A percentile compares a stretch with the other conserved stretches of the same genome.
Evolutionary conservation across 2,329 filamentous ascomycete genomes (phyloP).

Genomic region (Lachnellula hyalina): DNA sequence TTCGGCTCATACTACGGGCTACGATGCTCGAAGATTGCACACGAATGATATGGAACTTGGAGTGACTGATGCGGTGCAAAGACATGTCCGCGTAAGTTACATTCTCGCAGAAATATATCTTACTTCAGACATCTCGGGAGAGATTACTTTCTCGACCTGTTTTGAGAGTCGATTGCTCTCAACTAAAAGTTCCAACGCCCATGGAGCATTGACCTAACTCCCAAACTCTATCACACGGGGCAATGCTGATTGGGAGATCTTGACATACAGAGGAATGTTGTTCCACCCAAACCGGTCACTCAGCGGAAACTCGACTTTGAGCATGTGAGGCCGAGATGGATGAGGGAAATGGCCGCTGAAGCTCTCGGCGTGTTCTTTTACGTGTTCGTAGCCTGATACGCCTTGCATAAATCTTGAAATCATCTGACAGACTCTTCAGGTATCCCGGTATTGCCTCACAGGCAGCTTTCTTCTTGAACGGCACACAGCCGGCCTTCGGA

Average conservation of each 20-base stretch:
- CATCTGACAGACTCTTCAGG: constrained; percentile 7
- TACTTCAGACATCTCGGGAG: background rate
- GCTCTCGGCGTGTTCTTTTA: constrained; percentile 54
- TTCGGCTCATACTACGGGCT: constrained; percentile 11
- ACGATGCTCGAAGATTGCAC: constrained; percentile 20
- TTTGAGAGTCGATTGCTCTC: no score
- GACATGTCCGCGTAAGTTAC: constrained; percentile 41
- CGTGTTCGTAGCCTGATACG: constrained; percentile 31
- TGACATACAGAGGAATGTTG: constrained; percentile 30
- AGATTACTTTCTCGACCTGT: no score
- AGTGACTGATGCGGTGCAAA: constrained; percentile 47
- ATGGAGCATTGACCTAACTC: no score
- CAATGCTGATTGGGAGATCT: background rate
- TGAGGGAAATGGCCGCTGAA: constrained; percentile 51
- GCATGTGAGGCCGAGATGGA: constrained; percentile 44
- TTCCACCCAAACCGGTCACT: constrained; percentile 44
- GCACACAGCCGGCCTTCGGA: constrained; percentile 39
- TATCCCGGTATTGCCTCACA: constrained; percentile 49
- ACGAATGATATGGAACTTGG: constrained; percentile 42
- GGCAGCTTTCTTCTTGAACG: constrained; percentile 45
- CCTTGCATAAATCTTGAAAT: background rate
- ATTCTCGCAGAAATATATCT: background rate
- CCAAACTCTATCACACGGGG: background rate
- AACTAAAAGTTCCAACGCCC: no score
- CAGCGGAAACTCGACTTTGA: constrained; percentile 52